Conservation (phyloP, 805 yeast genomes). For the Saturnispora kantuleensis region DNA sequence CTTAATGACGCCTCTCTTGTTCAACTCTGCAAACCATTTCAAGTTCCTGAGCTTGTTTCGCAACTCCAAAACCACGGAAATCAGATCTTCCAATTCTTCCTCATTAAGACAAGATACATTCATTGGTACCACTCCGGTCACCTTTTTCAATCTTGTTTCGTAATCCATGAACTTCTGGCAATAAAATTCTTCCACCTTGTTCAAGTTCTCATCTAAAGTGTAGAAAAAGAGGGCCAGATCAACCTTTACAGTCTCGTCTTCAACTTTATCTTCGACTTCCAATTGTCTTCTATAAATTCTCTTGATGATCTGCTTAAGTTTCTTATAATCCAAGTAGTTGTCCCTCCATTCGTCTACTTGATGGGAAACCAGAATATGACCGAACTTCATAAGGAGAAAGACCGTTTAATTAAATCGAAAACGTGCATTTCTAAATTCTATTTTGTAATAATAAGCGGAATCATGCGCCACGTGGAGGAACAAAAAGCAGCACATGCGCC, state of each 20-base stretch:
- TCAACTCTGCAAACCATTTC: slow-evolving; percentile 90
- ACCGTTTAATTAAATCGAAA: background rate
- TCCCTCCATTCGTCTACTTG: slow-evolving; percentile 93
- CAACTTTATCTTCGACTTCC: slow-evolving; percentile 24
- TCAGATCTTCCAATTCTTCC: slow-evolving; percentile 53
- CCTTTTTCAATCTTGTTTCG: slow-evolving; percentile 50
- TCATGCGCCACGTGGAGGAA: background rate
- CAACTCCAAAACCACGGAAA: slow-evolving; percentile 63
- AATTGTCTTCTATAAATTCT: slow-evolving; percentile 39
- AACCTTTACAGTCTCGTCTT: slow-evolving; percentile 34
- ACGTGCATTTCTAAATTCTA: background rate
- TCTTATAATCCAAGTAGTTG: slow-evolving; percentile 77
- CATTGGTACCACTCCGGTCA: slow-evolving; percentile 29
- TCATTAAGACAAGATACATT: slow-evolving; percentile 23
- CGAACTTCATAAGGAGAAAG: slow-evolving; percentile 55
- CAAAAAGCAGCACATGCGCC: background rate
- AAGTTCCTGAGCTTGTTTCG: slow-evolving; percentile 69
- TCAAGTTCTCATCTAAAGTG: slow-evolving; percentile 71
- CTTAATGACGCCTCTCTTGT: slow-evolving; percentile 81
- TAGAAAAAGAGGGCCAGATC: slow-evolving; percentile 61
- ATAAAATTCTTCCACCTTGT: slow-evolving; percentile 71
- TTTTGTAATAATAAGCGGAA: background rate
- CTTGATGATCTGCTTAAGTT: slow-evolving; percentile 71
- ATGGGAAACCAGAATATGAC: slow-evolving; percentile 68
- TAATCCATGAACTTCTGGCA: slow-evolving; percentile 66